A percentile compares a stretch with the other conserved stretches of the same genome.
Conservation (phyloP, 768 basidiomycete species). For the Neoboletus brunneissimus region DNA sequence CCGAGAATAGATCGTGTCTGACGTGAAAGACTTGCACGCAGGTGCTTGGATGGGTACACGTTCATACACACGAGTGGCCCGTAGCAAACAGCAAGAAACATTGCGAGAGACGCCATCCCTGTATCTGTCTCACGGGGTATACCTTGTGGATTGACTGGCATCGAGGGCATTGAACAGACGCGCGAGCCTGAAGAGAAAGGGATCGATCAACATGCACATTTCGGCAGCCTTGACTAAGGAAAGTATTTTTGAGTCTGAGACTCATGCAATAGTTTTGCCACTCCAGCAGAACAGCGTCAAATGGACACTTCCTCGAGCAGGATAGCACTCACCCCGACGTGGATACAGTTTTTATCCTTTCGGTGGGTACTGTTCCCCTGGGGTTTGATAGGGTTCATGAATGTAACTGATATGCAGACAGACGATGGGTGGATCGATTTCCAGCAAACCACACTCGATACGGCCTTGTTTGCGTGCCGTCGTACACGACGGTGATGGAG, state of each 20-base stretch:
- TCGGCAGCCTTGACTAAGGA: background rate
- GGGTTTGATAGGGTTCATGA: background rate
- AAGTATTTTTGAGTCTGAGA: background rate
- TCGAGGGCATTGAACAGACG: background rate
- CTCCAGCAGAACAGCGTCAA: background rate
- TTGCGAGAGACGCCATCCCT: background rate
- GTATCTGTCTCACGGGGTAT: background rate
- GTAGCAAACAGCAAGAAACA: background rate
- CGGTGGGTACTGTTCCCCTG: background rate
- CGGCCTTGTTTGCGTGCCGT: background rate
- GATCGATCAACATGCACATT: background rate
- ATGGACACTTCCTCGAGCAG: background rate
- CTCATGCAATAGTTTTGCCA: background rate
- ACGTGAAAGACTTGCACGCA: background rate
- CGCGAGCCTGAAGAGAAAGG: background rate
- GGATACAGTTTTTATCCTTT: background rate
- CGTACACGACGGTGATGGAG: background rate
- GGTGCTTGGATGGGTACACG: background rate
- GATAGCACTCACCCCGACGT: no score
- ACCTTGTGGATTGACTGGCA: background rate
- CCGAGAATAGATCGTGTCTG: background rate
- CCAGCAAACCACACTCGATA: background rate
- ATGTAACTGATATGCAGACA: background rate
- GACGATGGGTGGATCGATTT: background rate
- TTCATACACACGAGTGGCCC: background rate